Percentiles rank a stretch among this genome's conserved stretches.
Conservation (phyloP, 345 rosid genomes). For the Punica granatum region DNA sequence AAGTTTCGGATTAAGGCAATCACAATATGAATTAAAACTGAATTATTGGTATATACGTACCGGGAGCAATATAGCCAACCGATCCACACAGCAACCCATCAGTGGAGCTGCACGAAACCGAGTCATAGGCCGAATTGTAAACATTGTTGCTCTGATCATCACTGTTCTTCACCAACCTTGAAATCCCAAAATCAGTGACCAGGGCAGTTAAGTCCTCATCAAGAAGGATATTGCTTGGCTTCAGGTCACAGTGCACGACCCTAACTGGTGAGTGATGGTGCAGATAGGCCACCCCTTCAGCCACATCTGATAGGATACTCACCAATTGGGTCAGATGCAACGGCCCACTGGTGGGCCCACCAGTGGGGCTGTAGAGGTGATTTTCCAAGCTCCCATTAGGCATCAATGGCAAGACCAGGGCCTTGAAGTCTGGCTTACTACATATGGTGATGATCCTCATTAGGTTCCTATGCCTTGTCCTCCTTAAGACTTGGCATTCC, state of each 20-base stretch:
- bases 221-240: conserved; percentile 90
- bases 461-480: conserved; percentile 79
- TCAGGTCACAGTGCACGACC: conserved; percentile 93
- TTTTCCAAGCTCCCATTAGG: conserved; percentile 80
- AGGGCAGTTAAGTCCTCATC: conserved; percentile 84
- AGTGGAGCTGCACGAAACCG: conserved; percentile 53
- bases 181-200: conserved; percentile 84
- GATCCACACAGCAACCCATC: conserved; percentile 82
- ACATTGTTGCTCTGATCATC: conserved; percentile 23
- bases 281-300: conserved; percentile 78
- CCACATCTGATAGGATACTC: conserved; percentile 69
- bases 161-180: conserved; percentile 46
- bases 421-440: conserved; percentile 79
- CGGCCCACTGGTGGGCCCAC: not conserved
- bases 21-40: not conserved
- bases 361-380: conserved; percentile 36
- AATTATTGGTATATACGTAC: conserved; percentile 21
- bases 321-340: conserved; percentile 67
- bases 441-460: conserved; percentile 79
- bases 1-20: not conserved
- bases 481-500: conserved; percentile 71
- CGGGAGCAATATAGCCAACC: conserved; percentile 91
- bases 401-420: conserved; percentile 83
- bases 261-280: conserved; percentile 77
- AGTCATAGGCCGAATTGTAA: conserved; percentile 22